A percentile compares a stretch with the other conserved stretches of the same genome.
phyloP scores from a whole-genome alignment of 2,329 filamentous ascomycete genomes.

The Akanthomyces lecanii region DNA sequence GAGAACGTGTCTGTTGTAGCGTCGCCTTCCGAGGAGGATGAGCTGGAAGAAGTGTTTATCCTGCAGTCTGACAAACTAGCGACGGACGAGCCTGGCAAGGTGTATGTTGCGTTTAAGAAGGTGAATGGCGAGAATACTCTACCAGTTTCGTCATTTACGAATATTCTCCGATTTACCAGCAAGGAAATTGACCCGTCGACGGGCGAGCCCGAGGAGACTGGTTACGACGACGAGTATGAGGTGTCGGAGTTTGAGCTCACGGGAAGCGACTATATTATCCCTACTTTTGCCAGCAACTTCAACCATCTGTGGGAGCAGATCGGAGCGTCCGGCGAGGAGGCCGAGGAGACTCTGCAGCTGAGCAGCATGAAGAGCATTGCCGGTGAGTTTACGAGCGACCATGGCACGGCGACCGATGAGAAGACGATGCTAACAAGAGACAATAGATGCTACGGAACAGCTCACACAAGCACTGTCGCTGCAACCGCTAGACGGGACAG shows the following conservation, averaged over 20 bases:
- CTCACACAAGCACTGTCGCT: slow-evolving; percentile 81
- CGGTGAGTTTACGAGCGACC: slow-evolving; percentile 53
- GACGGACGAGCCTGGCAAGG: slow-evolving; percentile 83
- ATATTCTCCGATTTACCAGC: slow-evolving; percentile 92
- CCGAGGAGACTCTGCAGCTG: slow-evolving; percentile 85
- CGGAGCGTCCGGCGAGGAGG: slow-evolving; percentile 82
- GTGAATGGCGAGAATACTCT: slow-evolving; percentile 70
- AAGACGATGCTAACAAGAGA: slow-evolving; percentile 22
- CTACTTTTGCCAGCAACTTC: slow-evolving; percentile 91
- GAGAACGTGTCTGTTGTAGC: slow-evolving; percentile 84
- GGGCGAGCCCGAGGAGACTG: slow-evolving; percentile 83
- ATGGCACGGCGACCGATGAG: neutral
- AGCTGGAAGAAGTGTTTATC: slow-evolving; percentile 87
- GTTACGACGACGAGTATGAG: slow-evolving; percentile 97
- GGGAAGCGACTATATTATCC: slow-evolving; percentile 90
- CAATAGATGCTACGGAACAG: slow-evolving; percentile 83
- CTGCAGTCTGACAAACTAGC: slow-evolving; percentile 79
- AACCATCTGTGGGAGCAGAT: slow-evolving; percentile 94
- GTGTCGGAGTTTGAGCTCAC: slow-evolving; percentile 87
- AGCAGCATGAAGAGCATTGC: slow-evolving; percentile 86
- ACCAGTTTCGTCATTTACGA: slow-evolving; percentile 78
- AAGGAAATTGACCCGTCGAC: slow-evolving; percentile 97
- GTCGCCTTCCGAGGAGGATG: slow-evolving; percentile 75
- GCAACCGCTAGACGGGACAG: slow-evolving; percentile 90
- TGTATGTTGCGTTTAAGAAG: slow-evolving; percentile 94